Conservation (phyloP, 768 basidiomycete genomes). For the Pisolithus microcarpus region DNA sequence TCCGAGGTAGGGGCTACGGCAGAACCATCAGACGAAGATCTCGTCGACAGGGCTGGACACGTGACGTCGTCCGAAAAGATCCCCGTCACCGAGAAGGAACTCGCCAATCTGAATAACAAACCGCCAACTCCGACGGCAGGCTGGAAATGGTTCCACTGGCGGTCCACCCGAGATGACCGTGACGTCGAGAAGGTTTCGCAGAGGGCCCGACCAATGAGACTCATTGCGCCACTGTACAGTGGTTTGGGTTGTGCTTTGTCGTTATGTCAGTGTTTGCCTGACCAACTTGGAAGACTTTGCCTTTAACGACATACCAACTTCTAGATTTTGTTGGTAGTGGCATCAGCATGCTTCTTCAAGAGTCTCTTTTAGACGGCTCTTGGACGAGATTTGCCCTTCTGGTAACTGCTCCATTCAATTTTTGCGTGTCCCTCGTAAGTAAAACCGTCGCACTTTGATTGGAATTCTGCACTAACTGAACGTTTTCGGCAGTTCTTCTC, state of each 20-base stretch:
- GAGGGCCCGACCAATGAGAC: conserved; percentile 41
- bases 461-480: background rate
- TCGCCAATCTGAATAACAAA: background rate
- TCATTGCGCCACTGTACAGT: conserved; percentile 67
- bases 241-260: conserved; percentile 64
- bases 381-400: conserved; percentile 61
- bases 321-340: conserved; percentile 68
- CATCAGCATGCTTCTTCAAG: conserved; percentile 48
- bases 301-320: conserved; percentile 1
- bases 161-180: conserved; percentile 35
- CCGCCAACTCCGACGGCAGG: background rate
- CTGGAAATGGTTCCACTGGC: conserved; percentile 34
- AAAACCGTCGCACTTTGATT: background rate
- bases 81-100: conserved; percentile 3
- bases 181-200: conserved; percentile 48
- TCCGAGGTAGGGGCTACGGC: conserved; percentile 38
- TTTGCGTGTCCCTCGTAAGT: conserved; percentile 70
- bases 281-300: background rate
- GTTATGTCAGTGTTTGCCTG: conserved; percentile 42
- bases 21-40: conserved; percentile 46
- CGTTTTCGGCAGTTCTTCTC: conserved; percentile 54
- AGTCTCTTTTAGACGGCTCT: conserved; percentile 59
- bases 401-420: conserved; percentile 58
- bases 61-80: conserved; percentile 14
- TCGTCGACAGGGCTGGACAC: conserved; percentile 41